These are phyloP conservation scores for Balakata baccata DNA, from an alignment of 345 rosid genomes.

Conservation along the genomic window DNA sequence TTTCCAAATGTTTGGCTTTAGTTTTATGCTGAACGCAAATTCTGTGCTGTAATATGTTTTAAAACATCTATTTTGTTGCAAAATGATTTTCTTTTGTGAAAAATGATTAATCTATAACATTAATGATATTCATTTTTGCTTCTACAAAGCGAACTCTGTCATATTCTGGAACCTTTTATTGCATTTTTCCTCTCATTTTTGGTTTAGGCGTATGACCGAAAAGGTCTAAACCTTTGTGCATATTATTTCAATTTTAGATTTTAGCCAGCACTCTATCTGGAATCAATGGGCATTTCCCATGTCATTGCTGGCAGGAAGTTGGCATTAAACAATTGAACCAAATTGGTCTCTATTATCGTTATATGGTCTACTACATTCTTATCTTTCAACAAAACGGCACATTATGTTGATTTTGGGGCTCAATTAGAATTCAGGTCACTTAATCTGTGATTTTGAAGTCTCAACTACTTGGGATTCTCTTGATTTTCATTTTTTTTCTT, in stretches of 20 bases:
- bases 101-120: slow-evolving; percentile 4
- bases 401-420: no score
- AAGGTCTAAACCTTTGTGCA: not conserved
- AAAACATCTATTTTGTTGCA: not conserved
- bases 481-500: no score
- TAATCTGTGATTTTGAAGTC: no score
- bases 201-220: not conserved
- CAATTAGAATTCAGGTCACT: no score
- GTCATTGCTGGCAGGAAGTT: not conserved
- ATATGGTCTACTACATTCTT: not conserved
- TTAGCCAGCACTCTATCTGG: no score
- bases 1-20: slow-evolving; percentile 4
- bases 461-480: no score
- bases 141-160: not conserved
- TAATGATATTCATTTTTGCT: not conserved
- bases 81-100: not conserved
- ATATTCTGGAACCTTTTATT: not conserved
- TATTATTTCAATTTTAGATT: not conserved
- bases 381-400: not conserved
- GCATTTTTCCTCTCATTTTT: not conserved
- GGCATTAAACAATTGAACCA: not conserved
- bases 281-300: no score
- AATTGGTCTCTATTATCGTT: not conserved
- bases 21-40: not conserved
- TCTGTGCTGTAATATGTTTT: not conserved